phyloP scores from a whole-genome alignment of 257 asterid genomes.

The Nicotiana undulata region DNA sequence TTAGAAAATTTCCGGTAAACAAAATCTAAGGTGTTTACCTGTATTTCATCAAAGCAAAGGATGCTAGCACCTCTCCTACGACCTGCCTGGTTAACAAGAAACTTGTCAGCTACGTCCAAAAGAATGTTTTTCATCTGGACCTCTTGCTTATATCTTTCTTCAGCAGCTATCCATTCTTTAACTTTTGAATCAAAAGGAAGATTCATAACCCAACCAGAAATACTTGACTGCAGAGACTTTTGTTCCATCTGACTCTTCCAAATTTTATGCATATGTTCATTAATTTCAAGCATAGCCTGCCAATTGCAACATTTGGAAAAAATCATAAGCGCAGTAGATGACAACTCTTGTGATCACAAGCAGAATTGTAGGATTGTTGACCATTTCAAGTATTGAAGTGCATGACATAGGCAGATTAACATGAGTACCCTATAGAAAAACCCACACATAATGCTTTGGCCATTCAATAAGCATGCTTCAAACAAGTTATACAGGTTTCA shows the following conservation, averaged over 20 bases:
- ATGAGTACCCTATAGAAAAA: background rate
- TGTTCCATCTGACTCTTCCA: constrained; percentile 20
- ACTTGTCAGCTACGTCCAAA: constrained; percentile 89
- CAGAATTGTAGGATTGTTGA: background rate
- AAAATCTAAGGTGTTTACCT: constrained; percentile 35
- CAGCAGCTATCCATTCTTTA: constrained; percentile 91
- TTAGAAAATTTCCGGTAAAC: background rate
- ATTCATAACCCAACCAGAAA: constrained; percentile 74
- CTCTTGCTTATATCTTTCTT: constrained; percentile 86
- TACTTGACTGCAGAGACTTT: constrained; percentile 56
- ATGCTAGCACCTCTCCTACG: constrained; percentile 66
- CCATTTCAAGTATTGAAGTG: background rate
- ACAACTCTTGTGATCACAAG: background rate
- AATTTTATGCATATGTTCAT: constrained; percentile 21
- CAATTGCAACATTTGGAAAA: constrained; percentile 10
- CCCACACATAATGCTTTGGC: background rate
- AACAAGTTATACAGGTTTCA: background rate
- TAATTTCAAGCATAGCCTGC: constrained; percentile 96
- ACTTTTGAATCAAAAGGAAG: constrained; percentile 83
- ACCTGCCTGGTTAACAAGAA: constrained; percentile 60
- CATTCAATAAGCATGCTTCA: background rate
- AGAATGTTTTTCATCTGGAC: constrained; percentile 75
- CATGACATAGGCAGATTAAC: background rate
- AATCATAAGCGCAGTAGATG: background rate
- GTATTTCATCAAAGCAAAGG: constrained; percentile 93